Evolutionary conservation across 2,329 filamentous ascomycete genomes (phyloP), one percentile per base, ranked within the genome.

Genomic region (Trichoderma sp.): DNA sequence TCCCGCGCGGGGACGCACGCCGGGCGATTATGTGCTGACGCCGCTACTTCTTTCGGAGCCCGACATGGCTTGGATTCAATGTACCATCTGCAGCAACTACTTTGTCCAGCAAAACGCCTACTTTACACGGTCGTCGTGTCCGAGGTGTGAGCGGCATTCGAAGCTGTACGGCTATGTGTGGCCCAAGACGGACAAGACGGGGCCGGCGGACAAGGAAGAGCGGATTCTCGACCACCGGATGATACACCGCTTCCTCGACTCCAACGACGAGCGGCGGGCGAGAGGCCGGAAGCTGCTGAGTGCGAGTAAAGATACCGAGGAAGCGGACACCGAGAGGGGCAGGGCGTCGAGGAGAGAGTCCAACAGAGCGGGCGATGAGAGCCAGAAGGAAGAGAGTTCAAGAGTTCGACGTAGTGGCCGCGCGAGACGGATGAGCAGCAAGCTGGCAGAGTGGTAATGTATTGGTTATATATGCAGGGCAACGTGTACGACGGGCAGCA

Each of bases 91-190:
- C 78, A 85, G 86, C 57, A 84, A 84, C 1, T 87, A 89, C 66
- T 99, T 98, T 74, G 90, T 98, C 6, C 94, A 98, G 75, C 84
- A 87, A 47, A 90, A 98, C 68, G 92, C 92, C 0, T 97, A 96
- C 75, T 89, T 89, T 69, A 97, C 93, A 1, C 87, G 90, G 60
- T 88, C 90, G 56, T 90, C 92, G 17, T 99, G 95, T 75, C 93
- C 92, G 4, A 87, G 95, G 7, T 99, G 95, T 76, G 95, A 99
- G 78, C 87, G 95, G 0, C 95, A 99, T 74, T 96, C 91, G 17
- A 98, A 96, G 79, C 80, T 99, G 0, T 99, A 98, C 74, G 96
- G 96, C 0, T 97, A 91, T 73, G 83, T 90, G 65, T 99, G 95
- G 95, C 95, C 95, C 6, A 97, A 99, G 80, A 98, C 95, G 0